Conservation (phyloP, 495 filamentous ascomycete species). For the Penicillium dipodomyicola region DNA sequence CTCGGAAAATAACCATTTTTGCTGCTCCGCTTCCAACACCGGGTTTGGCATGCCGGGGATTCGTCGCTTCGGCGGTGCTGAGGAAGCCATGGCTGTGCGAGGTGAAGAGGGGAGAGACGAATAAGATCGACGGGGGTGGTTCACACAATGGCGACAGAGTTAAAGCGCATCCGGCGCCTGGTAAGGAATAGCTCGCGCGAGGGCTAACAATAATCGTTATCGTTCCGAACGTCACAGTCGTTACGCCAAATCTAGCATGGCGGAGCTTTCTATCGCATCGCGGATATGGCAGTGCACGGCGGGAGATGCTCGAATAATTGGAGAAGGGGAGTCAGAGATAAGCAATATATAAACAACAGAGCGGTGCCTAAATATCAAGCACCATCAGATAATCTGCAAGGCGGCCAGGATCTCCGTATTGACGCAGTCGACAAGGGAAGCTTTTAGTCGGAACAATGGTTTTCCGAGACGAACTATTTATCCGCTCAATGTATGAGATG, state of each 20-base stretch:
- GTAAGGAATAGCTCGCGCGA: background rate
- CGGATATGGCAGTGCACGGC: background rate
- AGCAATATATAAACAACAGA: background rate
- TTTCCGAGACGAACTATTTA: background rate
- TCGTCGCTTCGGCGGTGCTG: conserved; percentile 34
- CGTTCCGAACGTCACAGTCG: conserved; percentile 4
- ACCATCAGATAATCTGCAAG: background rate
- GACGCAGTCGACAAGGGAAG: background rate
- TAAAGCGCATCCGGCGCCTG: conserved; percentile 3
- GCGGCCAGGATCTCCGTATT: background rate
- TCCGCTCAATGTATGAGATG: background rate
- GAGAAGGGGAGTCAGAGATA: background rate
- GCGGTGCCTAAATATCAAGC: background rate
- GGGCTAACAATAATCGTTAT: conserved; percentile 3
- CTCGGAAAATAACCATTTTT: conserved; percentile 87
- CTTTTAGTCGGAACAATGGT: conserved; percentile 2
- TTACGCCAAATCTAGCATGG: conserved; percentile 4
- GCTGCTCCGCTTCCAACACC: conserved; percentile 52
- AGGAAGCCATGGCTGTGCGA: conserved; percentile 32
- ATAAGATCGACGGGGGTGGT: background rate
- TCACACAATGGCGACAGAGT: background rate
- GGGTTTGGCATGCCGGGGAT: conserved; percentile 49
- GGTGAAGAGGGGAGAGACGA: background rate
- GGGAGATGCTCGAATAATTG: background rate
- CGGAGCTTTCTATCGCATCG: conserved; percentile 9